A percentile compares a stretch with the other conserved stretches of the same genome.
Conservation (phyloP, 305 asterid genomes). For the Fraxinus ornus region DNA sequence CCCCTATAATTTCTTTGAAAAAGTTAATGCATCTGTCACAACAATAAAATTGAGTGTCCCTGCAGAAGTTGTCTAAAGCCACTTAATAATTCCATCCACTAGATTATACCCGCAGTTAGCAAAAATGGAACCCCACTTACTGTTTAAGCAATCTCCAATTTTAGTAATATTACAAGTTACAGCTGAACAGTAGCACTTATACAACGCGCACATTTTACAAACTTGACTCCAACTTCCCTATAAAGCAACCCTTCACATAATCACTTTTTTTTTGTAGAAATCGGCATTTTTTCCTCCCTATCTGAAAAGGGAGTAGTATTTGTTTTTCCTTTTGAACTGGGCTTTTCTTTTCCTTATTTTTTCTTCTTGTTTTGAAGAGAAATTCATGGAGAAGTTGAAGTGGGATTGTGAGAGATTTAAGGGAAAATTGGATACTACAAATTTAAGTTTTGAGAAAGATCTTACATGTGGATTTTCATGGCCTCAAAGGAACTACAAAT, state of each 20-base stretch:
- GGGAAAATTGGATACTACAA: conserved; percentile 31
- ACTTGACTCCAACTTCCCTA: not conserved
- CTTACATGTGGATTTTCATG: conserved; percentile 42
- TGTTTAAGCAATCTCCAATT: conserved; percentile 48
- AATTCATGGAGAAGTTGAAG: conserved; percentile 38
- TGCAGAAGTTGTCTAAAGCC: conserved; percentile 15
- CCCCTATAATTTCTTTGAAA: not conserved
- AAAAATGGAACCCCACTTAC: conserved; percentile 37
- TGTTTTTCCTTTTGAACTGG: not conserved
- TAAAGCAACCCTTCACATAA: not conserved
- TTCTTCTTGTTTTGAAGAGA: not conserved
- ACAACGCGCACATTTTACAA: conserved; percentile 13
- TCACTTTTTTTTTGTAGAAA: not conserved
- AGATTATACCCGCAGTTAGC: conserved; percentile 33
- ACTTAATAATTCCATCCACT: conserved; percentile 34
- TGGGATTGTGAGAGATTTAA: conserved; percentile 30
- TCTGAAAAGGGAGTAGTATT: not conserved
- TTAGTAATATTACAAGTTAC: conserved; percentile 46
- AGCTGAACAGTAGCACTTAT: conserved; percentile 18
- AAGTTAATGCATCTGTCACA: conserved; percentile 27
- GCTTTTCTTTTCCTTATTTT: not conserved
- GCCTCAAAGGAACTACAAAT: conserved; percentile 54
- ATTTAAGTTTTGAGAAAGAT: conserved; percentile 46
- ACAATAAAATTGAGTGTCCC: conserved; percentile 4
- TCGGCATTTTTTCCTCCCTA: not conserved